A percentile compares a stretch with the other conserved stretches of the same genome.
Conservation (phyloP, 2,329 filamentous ascomycete genomes). For the Botrytis fragariae region DNA sequence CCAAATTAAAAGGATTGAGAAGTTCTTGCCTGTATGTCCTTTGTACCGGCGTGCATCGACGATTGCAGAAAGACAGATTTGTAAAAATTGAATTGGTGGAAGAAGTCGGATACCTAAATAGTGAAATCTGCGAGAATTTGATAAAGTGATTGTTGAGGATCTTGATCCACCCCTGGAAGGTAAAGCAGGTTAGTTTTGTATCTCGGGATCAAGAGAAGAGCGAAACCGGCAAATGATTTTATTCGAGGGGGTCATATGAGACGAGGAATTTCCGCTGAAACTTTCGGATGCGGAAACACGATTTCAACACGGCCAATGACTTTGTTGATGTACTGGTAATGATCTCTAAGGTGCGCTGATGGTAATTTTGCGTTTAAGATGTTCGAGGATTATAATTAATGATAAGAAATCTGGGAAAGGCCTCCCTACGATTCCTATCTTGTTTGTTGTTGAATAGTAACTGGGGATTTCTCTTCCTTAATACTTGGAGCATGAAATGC, state of each 20-base stretch:
- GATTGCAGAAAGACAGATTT: background rate
- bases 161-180: background rate
- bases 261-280: background rate
- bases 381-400: background rate
- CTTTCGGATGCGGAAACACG: background rate
- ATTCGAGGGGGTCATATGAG: background rate
- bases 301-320: background rate
- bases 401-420: background rate
- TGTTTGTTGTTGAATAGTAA: no score
- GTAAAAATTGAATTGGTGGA: background rate
- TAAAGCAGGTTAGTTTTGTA: background rate
- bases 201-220: background rate
- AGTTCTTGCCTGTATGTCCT: background rate
- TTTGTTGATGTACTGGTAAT: no score
- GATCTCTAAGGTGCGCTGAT: background rate
- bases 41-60: background rate
- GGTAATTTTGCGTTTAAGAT: background rate
- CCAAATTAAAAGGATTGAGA: background rate
- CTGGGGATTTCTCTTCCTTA: background rate
- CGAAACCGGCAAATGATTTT: background rate
- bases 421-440: background rate
- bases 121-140: background rate
- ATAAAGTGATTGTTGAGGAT: background rate
- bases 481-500: background rate
- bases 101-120: no score